Conservation (phyloP, 2,329 filamentous ascomycete species). For the Fusarium albidum region DNA sequence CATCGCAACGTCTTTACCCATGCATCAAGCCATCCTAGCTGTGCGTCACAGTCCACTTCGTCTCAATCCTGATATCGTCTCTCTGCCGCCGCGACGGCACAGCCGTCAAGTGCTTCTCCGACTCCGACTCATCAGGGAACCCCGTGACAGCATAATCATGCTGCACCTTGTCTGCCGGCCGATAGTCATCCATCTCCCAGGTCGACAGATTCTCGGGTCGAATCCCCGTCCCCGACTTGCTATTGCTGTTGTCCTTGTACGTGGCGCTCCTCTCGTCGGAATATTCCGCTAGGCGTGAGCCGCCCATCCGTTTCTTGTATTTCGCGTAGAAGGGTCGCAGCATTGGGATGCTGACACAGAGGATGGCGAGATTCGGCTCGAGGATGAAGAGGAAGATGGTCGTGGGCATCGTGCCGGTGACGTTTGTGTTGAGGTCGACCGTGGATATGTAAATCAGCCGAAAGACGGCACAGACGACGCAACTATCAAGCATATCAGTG, state of each 20-base stretch:
- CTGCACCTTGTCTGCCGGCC: conserved; percentile 18
- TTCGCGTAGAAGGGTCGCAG: conserved; percentile 47
- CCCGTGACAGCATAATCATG: conserved; percentile 20
- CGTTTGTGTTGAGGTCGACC: conserved; percentile 46
- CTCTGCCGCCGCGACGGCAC: conserved; percentile 8
- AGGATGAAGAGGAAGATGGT: conserved; percentile 50
- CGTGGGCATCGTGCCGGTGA: conserved; percentile 51
- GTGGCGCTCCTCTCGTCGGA: conserved; percentile 31
- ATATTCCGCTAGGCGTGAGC: conserved; percentile 41
- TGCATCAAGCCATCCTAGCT: not conserved
- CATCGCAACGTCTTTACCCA: not conserved
- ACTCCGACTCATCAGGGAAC: conserved; percentile 33
- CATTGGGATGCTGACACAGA: conserved; percentile 54
- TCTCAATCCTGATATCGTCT: conserved; percentile 36
- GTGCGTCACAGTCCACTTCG: conserved; percentile 35
- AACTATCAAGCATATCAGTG: conserved; percentile 37
- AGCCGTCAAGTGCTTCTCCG: conserved; percentile 37
- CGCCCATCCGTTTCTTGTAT: conserved; percentile 44
- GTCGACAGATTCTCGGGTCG: conserved; percentile 23
- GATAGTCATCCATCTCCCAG: conserved; percentile 40
- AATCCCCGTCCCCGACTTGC: not conserved
- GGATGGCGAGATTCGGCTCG: conserved; percentile 51
- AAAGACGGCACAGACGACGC: conserved; percentile 49
- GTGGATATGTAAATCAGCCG: conserved; percentile 48
- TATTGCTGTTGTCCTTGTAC: conserved; percentile 30